These are phyloP conservation scores for Hirsutella thompsonii DNA, from an alignment of 2,329 filamentous ascomycete genomes.

Conservation along the genomic window DNA sequence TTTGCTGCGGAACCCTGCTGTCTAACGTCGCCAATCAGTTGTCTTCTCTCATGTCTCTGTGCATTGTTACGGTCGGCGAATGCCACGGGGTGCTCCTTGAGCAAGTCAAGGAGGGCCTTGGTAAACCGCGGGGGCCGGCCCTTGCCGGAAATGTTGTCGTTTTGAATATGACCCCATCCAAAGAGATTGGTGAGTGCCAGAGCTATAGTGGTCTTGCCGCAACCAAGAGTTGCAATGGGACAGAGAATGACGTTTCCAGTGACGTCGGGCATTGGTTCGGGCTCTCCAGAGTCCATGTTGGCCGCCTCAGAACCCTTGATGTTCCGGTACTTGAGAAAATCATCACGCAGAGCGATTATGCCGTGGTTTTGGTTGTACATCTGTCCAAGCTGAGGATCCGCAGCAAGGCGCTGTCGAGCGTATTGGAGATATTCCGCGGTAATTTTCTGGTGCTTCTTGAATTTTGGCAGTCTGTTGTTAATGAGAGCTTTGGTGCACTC, in stretches of 20 bases:
- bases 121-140: slow-evolving; percentile 69
- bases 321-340: slow-evolving; percentile 73
- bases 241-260: slow-evolving; percentile 65
- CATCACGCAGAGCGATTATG: slow-evolving; percentile 81
- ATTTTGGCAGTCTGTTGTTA: slow-evolving; percentile 55
- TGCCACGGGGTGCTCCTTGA: slow-evolving; percentile 57
- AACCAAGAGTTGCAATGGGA: slow-evolving; percentile 86
- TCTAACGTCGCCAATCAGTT: slow-evolving; percentile 71
- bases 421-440: slow-evolving; percentile 85
- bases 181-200: slow-evolving; percentile 73
- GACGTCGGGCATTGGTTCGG: slow-evolving; percentile 37
- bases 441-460: slow-evolving; percentile 78
- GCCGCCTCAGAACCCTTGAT: slow-evolving; percentile 84
- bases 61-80: slow-evolving; percentile 94
- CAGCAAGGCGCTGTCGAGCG: slow-evolving; percentile 58
- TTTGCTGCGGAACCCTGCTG: slow-evolving; percentile 48
- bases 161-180: slow-evolving; percentile 86
- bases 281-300: slow-evolving; percentile 47
- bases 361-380: slow-evolving; percentile 81
- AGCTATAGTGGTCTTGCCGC: slow-evolving; percentile 90
- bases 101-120: slow-evolving; percentile 49
- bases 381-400: slow-evolving; percentile 53
- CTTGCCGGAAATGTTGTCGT: slow-evolving; percentile 84
- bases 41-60: slow-evolving; percentile 72
- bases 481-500: slow-evolving; percentile 93